Conservation (phyloP, 2,329 filamentous ascomycete genomes). For the Penicillium sp. region DNA sequence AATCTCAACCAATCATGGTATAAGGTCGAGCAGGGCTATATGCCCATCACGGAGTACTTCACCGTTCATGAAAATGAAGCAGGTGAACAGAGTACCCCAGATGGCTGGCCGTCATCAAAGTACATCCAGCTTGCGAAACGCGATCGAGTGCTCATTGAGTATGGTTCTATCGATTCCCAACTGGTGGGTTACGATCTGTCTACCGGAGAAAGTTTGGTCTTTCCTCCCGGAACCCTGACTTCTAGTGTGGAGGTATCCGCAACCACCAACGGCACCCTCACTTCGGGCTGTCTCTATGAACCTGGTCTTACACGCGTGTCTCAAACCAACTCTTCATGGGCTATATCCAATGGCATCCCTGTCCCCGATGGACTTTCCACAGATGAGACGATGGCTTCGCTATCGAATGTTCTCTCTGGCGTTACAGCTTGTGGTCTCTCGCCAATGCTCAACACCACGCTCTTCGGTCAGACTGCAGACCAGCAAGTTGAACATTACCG, state of each 20-base stretch:
- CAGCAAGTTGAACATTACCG: slow-evolving; percentile 41
- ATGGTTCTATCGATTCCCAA: slow-evolving; percentile 50
- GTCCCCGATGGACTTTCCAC: slow-evolving; percentile 22
- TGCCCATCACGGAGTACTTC: slow-evolving; percentile 48
- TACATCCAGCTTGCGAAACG: slow-evolving; percentile 48
- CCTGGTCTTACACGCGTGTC: slow-evolving; percentile 36
- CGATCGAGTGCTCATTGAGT: slow-evolving; percentile 49
- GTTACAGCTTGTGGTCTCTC: slow-evolving; percentile 53
- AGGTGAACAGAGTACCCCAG: slow-evolving; percentile 41
- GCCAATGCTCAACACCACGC: slow-evolving; percentile 49
- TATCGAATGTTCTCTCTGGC: slow-evolving; percentile 32
- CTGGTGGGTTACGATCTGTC: slow-evolving; percentile 49
- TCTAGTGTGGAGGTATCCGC: slow-evolving; percentile 29
- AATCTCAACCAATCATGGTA: slow-evolving; percentile 55
- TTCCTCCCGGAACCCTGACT: slow-evolving; percentile 41
- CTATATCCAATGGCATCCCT: slow-evolving; percentile 27
- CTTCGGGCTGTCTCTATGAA: slow-evolving; percentile 48
- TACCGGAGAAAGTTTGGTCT: slow-evolving; percentile 46
- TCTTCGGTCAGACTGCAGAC: slow-evolving; percentile 46
- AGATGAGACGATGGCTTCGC: slow-evolving; percentile 21
- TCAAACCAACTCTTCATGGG: slow-evolving; percentile 48
- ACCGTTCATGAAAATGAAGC: slow-evolving; percentile 30
- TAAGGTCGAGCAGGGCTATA: slow-evolving; percentile 32
- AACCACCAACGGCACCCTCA: slow-evolving; percentile 36
- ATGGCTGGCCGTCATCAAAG: slow-evolving; percentile 58